phyloP scores from a whole-genome alignment of 495 filamentous ascomycete genomes.

The Talaromyces borbonicus region DNA sequence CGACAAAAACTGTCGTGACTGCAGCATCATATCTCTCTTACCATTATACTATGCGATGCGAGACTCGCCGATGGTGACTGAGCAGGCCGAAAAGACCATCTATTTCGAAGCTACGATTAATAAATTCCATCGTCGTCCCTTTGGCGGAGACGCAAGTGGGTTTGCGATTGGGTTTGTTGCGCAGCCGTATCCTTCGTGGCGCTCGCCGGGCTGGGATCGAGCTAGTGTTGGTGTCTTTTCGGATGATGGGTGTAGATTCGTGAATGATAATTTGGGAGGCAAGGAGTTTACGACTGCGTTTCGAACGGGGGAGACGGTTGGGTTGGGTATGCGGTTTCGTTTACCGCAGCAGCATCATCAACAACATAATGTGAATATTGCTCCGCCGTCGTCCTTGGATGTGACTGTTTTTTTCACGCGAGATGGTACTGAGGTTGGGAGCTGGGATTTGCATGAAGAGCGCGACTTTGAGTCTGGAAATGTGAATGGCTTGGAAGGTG shows the following conservation, averaged over 20 bases:
- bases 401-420: constrained; percentile 72
- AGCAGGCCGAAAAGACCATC: constrained; percentile 42
- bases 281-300: constrained; percentile 57
- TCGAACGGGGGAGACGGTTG: constrained; percentile 43
- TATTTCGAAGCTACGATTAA: constrained; percentile 71
- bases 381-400: too few species aligned
- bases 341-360: constrained; percentile 13
- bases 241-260: constrained; percentile 79
- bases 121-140: constrained; percentile 15
- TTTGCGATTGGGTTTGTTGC: constrained; percentile 72
- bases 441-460: constrained; percentile 84
- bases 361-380: too few species aligned
- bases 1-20: constrained; percentile 26
- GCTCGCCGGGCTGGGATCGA: constrained; percentile 86
- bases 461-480: constrained; percentile 57
- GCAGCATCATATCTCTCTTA: constrained; percentile 50
- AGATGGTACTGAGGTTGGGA: constrained; percentile 50
- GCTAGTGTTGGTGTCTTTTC: constrained; percentile 79
- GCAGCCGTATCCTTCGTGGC: constrained; percentile 76
- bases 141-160: constrained; percentile 42
- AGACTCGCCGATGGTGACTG: constrained; percentile 56
- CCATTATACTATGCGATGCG: constrained; percentile 63
- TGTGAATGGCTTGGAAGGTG: constrained; percentile 67
- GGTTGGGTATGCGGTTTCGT: constrained; percentile 62
- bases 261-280: constrained; percentile 81